Evolutionary conservation across 371 early-diverging fungal genomes (phyloP).

Genomic region (Rhizomucor pusillus): DNA sequence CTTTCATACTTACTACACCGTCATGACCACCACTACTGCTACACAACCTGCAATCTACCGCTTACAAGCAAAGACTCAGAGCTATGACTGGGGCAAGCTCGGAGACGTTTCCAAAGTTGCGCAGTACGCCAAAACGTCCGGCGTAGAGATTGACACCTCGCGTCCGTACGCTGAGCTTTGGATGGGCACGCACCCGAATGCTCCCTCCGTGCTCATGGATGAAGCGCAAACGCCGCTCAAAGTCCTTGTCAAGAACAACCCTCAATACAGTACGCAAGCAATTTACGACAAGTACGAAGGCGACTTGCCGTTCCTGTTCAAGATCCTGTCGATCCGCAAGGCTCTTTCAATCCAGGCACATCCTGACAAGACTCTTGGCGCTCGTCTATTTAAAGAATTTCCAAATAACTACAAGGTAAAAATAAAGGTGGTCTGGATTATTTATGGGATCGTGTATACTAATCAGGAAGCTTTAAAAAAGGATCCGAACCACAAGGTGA

Average conservation of each 20-base stretch:
- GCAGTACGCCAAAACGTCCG: conserved; percentile 65
- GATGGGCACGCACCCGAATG: conserved; percentile 98
- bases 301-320: conserved; percentile 95
- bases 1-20: too few relatives aligned
- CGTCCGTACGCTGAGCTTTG: conserved; percentile 95
- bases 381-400: conserved; percentile 62
- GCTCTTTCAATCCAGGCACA: conserved; percentile 98
- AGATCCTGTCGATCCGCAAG: conserved; percentile 91
- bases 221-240: conserved; percentile 51
- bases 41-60: conserved; percentile 27
- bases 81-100: conserved; percentile 96
- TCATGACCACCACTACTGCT: too few relatives aligned
- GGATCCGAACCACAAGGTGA: conserved; percentile 56
- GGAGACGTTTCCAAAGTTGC: conserved; percentile 85
- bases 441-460: not conserved
- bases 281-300: conserved; percentile 62
- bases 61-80: conserved; percentile 63
- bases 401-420: conserved; percentile 83
- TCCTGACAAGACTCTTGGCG: conserved; percentile 89
- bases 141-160: conserved; percentile 52
- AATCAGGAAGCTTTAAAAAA: not conserved
- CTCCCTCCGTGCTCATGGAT: conserved; percentile 64
- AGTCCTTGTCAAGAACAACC: conserved; percentile 45
- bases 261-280: conserved; percentile 45
- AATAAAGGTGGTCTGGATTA: not conserved